These are phyloP conservation scores for Alternaria infectoria DNA, from an alignment of 2,329 filamentous ascomycete genomes.

Conservation along the genomic window DNA sequence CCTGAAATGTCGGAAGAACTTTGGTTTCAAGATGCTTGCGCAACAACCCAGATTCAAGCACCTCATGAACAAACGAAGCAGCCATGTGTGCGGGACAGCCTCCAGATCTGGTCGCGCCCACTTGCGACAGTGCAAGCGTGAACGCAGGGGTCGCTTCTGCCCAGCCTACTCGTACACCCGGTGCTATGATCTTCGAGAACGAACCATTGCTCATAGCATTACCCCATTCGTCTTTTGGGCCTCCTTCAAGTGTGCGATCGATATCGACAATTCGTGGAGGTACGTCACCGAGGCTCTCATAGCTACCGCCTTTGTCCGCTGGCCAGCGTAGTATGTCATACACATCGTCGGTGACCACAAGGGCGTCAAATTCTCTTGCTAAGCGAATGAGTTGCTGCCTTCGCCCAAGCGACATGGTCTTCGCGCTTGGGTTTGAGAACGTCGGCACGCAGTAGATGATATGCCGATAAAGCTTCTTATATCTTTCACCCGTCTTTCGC, in stretches of 20 bases:
- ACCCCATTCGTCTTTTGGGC: constrained; percentile 67
- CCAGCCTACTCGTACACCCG: constrained; percentile 77
- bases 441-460: constrained; percentile 85
- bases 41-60: constrained; percentile 56
- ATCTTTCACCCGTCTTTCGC: constrained; percentile 61
- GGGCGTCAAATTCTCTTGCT: constrained; percentile 75
- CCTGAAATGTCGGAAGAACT: constrained; percentile 60
- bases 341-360: constrained; percentile 68
- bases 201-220: constrained; percentile 84
- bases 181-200: constrained; percentile 71
- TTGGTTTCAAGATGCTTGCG: constrained; percentile 57
- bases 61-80: constrained; percentile 58
- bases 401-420: constrained; percentile 73
- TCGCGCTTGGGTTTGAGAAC: constrained; percentile 82
- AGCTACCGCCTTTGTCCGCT: constrained; percentile 63
- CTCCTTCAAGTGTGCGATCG: constrained; percentile 68
- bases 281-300: constrained; percentile 34
- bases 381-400: constrained; percentile 71
- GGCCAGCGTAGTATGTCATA: constrained; percentile 75
- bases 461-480: constrained; percentile 78
- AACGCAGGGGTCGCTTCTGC: constrained; percentile 70
- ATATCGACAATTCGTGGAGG: constrained; percentile 78
- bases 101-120: constrained; percentile 59
- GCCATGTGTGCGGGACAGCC: constrained; percentile 62
- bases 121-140: constrained; percentile 60